These are phyloP conservation scores for Aphanomyces euteiches DNA, from an alignment of 352 stramenopile genomes.

Conservation along the genomic window DNA sequence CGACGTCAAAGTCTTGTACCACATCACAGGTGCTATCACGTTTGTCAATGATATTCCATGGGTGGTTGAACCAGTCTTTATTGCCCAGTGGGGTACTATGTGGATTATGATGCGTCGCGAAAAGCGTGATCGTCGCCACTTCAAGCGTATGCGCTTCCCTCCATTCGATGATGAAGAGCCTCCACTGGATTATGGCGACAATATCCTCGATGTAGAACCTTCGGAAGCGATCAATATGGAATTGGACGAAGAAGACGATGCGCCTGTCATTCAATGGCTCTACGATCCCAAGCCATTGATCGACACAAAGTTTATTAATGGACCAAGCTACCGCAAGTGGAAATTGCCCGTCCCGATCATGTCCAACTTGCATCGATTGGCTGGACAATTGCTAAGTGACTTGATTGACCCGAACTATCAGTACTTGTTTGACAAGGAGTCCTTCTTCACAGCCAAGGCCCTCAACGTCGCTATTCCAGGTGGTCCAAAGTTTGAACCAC, in stretches of 20 bases:
- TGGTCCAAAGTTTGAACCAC: conserved; percentile 98
- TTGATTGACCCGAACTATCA: conserved; percentile 96
- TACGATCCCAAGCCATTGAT: conserved; percentile 96
- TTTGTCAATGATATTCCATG: conserved; percentile 99
- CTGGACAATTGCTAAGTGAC: conserved; percentile 95
- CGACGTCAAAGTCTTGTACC: conserved; percentile 99
- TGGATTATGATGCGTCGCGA: conserved; percentile 99
- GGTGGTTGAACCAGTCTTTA: conserved; percentile 99
- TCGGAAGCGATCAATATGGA: conserved; percentile 97
- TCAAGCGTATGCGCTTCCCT: conserved; percentile 99
- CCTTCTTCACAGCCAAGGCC: conserved; percentile 99
- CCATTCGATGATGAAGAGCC: conserved; percentile 99
- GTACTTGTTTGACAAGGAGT: conserved; percentile 92
- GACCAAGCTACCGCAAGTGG: conserved; percentile 97
- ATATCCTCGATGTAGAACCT: conserved; percentile 96
- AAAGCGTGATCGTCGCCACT: conserved; percentile 98
- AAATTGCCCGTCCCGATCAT: conserved; percentile 96
- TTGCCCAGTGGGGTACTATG: conserved; percentile 99
- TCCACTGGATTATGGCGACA: conserved; percentile 94
- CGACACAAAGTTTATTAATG: conserved; percentile 95
- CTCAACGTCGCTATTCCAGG: conserved; percentile 99
- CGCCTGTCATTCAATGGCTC: conserved; percentile 96
- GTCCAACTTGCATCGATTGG: conserved; percentile 96
- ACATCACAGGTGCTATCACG: conserved; percentile 98
- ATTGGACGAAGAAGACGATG: conserved; percentile 93